These are phyloP conservation scores for Cardamine occulta DNA, from an alignment of 345 rosid species.

Conservation along the genomic window DNA sequence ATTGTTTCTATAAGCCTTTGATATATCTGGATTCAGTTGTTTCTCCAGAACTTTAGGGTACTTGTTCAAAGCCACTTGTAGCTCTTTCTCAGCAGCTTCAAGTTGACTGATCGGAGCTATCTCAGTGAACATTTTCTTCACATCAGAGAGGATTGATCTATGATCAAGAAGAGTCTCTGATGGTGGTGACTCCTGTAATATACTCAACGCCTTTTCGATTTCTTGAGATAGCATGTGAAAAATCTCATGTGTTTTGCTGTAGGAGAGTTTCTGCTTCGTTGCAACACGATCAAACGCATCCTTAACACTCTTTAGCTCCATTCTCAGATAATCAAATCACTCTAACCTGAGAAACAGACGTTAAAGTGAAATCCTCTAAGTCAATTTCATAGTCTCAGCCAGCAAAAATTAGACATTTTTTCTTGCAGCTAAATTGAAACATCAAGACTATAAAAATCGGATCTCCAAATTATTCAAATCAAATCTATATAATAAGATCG, in stretches of 20 bases:
- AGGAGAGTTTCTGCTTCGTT: conserved; percentile 71
- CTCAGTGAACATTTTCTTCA: conserved; percentile 54
- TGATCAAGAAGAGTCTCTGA: conserved; percentile 40
- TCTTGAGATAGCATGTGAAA: conserved; percentile 57
- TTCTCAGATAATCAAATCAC: conserved; percentile 29
- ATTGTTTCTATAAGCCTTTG: conserved; percentile 64
- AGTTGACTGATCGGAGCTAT: conserved; percentile 52
- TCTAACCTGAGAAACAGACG: conserved; percentile 13
- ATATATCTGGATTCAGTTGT: conserved; percentile 60
- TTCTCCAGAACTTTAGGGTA: conserved; percentile 68
- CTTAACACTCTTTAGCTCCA: conserved; percentile 75
- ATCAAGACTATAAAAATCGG: neutral
- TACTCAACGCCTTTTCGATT: conserved; percentile 52
- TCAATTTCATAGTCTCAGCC: neutral
- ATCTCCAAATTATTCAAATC: conserved; percentile 4
- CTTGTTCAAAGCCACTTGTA: conserved; percentile 61
- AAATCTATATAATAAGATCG: neutral
- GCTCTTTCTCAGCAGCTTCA: conserved; percentile 68
- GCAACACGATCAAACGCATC: conserved; percentile 83
- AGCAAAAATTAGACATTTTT: neutral
- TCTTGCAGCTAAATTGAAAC: neutral
- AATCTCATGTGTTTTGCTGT: conserved; percentile 59
- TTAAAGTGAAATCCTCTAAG: neutral
- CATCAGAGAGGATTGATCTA: conserved; percentile 46
- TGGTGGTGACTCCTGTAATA: conserved; percentile 36